phyloP scores from a whole-genome alignment of 345 rosid genomes.

The Gossypium herbaceum region DNA sequence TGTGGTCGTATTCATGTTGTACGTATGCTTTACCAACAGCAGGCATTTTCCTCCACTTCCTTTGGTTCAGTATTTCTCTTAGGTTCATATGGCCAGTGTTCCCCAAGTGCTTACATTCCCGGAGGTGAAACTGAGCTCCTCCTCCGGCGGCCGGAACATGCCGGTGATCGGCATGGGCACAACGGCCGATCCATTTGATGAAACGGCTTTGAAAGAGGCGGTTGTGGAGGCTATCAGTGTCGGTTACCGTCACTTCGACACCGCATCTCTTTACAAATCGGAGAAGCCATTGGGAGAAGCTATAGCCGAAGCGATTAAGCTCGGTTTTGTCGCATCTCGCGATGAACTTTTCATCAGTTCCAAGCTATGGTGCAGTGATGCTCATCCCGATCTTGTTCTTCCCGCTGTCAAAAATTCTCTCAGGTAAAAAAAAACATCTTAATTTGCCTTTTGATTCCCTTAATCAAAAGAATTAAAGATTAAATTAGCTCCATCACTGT shows the following conservation, averaged over 20 bases:
- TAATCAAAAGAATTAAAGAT: neutral
- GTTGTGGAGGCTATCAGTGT: constrained; percentile 29
- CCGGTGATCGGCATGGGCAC: constrained; percentile 45
- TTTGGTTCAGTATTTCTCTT: neutral
- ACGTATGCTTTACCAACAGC: too few species aligned
- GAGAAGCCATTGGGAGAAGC: constrained; percentile 62
- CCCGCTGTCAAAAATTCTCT: constrained; percentile 46
- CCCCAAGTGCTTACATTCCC: neutral
- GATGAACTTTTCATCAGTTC: constrained; percentile 58
- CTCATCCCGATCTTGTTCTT: constrained; percentile 43
- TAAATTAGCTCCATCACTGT: neutral
- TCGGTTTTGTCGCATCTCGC: constrained; percentile 37
- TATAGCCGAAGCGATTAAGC: constrained; percentile 40
- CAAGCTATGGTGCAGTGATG: constrained; percentile 52
- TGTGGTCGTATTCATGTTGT: too few species aligned
- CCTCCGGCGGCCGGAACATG: constrained; percentile 25
- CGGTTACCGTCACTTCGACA: constrained; percentile 75
- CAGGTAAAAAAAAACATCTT: constrained; percentile 7
- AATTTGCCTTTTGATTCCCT: neutral
- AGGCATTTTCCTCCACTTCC: too few species aligned
- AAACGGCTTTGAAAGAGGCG: constrained; percentile 20
- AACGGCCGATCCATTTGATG: constrained; percentile 27
- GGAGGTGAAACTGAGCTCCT: constrained; percentile 22
- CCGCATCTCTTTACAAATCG: constrained; percentile 40
- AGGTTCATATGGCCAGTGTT: neutral